Base-by-base conservation (phyloP, 169 alveolate species). In the Plasmodium vinckei region DNA sequence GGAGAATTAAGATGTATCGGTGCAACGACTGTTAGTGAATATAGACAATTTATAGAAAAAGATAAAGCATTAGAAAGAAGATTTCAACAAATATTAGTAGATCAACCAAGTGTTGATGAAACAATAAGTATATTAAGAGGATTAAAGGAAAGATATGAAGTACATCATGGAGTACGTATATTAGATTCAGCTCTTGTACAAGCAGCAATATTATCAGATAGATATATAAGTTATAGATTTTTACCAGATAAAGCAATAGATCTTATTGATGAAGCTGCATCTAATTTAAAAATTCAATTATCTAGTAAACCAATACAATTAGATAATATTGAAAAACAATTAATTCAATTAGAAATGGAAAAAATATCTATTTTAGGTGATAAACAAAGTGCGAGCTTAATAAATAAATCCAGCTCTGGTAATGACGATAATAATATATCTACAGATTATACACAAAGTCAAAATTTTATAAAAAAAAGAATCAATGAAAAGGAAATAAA, bases 31-130 rank as follows among this genome's bases (percentile, higher is more conserved):
- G 88, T 93, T 19, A 96, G 95, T 68, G 98, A 96, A 72, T 96
- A 96, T 75, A 89, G 97, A 56, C 96, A 95, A 61, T 92, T 89
- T 86, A 95, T 96, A 60, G 98, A 96, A 88, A 95, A 95, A 72
- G 98, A 96, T 54, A 95, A 96, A 19, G 98, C 98, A 0, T 73
- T 96, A 72, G 98, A 95, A 75, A 95, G 98, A 15, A 96, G 98
- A 7, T 95, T 96, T 91, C 97, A 95, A 65, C 98, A 97, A 6
- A 95, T 96, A 33, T 71, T 91, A 39, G 97, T 96, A 46, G 96
- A 94, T 67, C 97, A 95, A 51, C 98, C 98, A 9, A 59, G 93
- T 33, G 96, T 93, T 0, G 97, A 93, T 65, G 95, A 93, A 72
- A 91, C 98, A 3, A 92, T 95, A n/a, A 91, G 94, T 63, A 96